Percentiles rank a stretch among this genome's conserved stretches.
Evolutionary conservation across 108 stramenopile species (phyloP).

Genomic region (Discostella stelligeroides): DNA sequence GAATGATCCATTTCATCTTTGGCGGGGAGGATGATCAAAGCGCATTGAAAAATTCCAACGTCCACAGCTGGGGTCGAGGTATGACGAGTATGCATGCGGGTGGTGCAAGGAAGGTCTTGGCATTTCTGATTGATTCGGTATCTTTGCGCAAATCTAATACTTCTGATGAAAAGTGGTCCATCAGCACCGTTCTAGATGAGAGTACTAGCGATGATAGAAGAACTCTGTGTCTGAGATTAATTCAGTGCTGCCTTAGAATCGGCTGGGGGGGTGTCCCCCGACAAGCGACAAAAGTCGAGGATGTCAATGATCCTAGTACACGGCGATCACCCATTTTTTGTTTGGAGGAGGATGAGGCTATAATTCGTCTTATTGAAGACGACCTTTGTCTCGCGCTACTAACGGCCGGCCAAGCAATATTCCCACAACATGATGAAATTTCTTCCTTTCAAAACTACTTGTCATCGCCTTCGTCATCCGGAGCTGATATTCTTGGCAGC

Average conservation of each 20-base stretch:
- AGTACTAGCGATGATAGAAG: constrained; percentile 63
- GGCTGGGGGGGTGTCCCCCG: constrained; percentile 46
- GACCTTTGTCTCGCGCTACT: constrained; percentile 83
- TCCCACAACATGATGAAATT: constrained; percentile 63
- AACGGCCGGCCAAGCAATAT: constrained; percentile 83
- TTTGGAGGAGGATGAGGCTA: constrained; percentile 33
- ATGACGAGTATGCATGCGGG: constrained; percentile 27
- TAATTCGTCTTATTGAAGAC: constrained; percentile 74
- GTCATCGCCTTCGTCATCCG: constrained; percentile 8
- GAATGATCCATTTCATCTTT: constrained; percentile 67
- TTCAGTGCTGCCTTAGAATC: constrained; percentile 55
- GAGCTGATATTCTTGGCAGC: not conserved
- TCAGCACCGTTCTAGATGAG: constrained; percentile 1
- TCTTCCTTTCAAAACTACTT: constrained; percentile 9
- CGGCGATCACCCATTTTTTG: constrained; percentile 3
- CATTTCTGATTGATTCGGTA: constrained; percentile 78
- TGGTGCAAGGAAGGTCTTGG: constrained; percentile 55
- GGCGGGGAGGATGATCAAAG: constrained; percentile 39
- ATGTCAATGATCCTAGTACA: constrained; percentile 1
- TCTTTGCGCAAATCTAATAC: constrained; percentile 28
- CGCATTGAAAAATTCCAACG: constrained; percentile 21
- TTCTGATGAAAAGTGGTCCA: constrained; percentile 31
- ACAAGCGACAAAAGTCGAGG: constrained; percentile 7
- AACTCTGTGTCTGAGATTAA: constrained; percentile 73
- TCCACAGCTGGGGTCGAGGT: not conserved